Percentiles rank a stretch among this genome's conserved stretches.
phyloP scores from a whole-genome alignment of 2,329 filamentous ascomycete species.

The Monilinia aucupariae region DNA sequence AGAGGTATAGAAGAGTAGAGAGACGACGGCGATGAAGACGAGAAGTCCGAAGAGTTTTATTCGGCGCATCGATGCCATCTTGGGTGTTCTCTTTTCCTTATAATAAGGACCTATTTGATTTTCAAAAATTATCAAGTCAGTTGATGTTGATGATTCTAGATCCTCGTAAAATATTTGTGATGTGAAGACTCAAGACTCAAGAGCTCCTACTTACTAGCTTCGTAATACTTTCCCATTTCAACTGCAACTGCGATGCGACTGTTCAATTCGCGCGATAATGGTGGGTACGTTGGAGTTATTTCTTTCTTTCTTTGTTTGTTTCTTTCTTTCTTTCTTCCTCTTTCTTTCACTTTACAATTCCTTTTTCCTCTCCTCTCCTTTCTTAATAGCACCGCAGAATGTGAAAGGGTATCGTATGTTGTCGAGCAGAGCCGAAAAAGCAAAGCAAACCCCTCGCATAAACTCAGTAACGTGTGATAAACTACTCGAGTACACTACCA shows the following conservation, averaged over 20 bases:
- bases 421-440: neutral
- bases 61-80: slow-evolving; percentile 66
- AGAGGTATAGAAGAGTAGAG: slow-evolving; percentile 69
- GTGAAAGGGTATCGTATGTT: neutral
- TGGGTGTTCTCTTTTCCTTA: slow-evolving; percentile 16
- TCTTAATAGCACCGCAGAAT: neutral
- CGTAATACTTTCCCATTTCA: slow-evolving; percentile 16
- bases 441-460: neutral
- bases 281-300: neutral
- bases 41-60: slow-evolving; percentile 62
- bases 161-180: neutral
- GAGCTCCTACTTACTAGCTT: slow-evolving; percentile 9
- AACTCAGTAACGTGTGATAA: neutral
- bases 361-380: neutral
- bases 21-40: slow-evolving; percentile 58
- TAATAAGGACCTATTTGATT: slow-evolving; percentile 19
- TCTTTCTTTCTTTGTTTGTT: neutral
- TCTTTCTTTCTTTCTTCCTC: neutral
- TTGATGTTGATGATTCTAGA: neutral
- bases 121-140: neutral
- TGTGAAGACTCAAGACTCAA: too few relatives aligned
- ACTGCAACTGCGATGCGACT: neutral
- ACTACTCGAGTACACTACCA: too few relatives aligned
- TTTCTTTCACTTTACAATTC: neutral
- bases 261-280: neutral